Base-by-base conservation (phyloP, 2,329 filamentous ascomycete genomes). In the Alternaria sp. region DNA sequence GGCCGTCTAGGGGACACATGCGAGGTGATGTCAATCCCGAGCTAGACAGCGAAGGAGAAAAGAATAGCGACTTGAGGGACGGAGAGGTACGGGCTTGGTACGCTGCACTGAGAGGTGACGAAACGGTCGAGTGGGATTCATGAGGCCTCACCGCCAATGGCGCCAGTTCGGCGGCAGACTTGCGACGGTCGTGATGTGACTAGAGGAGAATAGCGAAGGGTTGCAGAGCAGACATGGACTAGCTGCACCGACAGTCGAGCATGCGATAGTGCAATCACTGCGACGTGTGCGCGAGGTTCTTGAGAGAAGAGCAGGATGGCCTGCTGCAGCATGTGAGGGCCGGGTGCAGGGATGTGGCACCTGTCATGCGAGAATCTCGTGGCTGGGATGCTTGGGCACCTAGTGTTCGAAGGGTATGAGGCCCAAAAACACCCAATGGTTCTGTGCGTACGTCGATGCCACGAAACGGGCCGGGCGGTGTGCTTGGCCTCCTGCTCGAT, bases 381-480 rank as follows among this genome's bases (percentile, higher is more conserved):
- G 36, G 36, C 36, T 40, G 36, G 36, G 36, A 40, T 40, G 36
- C 36, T 40, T 40, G 36, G 36, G 36, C n/a, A 40, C 36, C 36
- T 40, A 40, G 36, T 40, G 36, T 40, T 40, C n/a, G 36, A 40
- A 26, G 36, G 23, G 17, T 30, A 19, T 25, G 47, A 19, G 25
- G 59, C 46, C 53, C 56, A n/a, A 57, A 49, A 9, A n/a, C 17
- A 43, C 21, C 28, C 47, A 49, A 65, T 57, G 25, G 60, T 52
- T 26, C 25, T 50, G 28, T 54, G 28, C 28, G 44, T 23, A 40
- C 11, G 61, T 60, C 57, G 19, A 57, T 63, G 64, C 57, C 52
- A 62, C 67, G 67, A 61, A 67, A 71, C 68, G 49, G 65, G 61
- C 51, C 59, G 51, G 30, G 46, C 40, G 32, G 61, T 21, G 50